Evolutionary conservation across 1,284 basidiomycete genomes (phyloP), one percentile per base, ranked within the genome.

Genomic region (Cryptococcus maquisensis): DNA sequence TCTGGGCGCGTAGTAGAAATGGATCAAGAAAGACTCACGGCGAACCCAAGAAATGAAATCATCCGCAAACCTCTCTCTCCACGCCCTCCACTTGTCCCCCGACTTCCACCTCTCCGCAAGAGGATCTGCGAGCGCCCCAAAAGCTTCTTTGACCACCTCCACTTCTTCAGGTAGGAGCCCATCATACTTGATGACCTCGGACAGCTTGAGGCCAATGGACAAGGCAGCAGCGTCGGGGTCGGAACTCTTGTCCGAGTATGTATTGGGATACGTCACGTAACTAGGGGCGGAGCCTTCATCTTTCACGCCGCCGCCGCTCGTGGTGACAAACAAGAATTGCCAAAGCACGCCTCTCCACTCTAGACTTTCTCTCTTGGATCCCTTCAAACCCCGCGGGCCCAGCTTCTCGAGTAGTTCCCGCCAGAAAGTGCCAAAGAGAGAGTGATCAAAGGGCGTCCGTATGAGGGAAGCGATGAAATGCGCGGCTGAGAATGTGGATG

Each of bases 111-210:
- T 36, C 15, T 56, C n/a, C 6, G 20, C 40, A 8, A 49, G 21
- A 28, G 61, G 55, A 26, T 45, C 13, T 3, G 49, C 55, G 12
- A 62, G 28, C 15, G 62, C 28, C 21, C 59, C 60, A 32, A 59
- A 55, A 2, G 57, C 49, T 20, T 49, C 47, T 37, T 57, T 39
- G 1, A 40, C 26, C 3, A 49, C 4, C 4, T 1, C 39, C 26
- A 52, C 36, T 1, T 48, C 48, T 1, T 12, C n/a, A n/a, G 2
- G 47, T 20, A 15, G 24, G 41, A 12, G n/a, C 38, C 44, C 37
- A 44, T 15, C 3, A 21, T 20, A 8, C 23, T 15, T 47, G 18
- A 24, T 37, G 35, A 35, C 15, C 18, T 18, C 9, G 24, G 28
- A 32, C 4, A 13, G 44, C 18, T 26, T 26, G 44, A 24, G n/a